Evolutionary conservation across 768 basidiomycete genomes (phyloP).

Genomic region (Termitomyces sp.): DNA sequence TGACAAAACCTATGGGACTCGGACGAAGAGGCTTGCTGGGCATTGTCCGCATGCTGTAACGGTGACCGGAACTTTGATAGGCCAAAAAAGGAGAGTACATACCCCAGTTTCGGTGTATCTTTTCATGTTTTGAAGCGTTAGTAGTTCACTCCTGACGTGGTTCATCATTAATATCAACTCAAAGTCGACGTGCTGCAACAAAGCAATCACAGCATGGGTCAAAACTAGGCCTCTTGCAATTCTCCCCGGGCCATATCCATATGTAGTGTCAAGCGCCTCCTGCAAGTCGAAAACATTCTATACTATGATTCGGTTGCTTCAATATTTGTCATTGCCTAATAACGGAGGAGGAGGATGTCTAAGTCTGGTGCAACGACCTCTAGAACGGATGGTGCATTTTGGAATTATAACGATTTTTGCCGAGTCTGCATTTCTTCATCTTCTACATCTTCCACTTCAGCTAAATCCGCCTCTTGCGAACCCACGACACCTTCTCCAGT

Average conservation of each 20-base stretch:
- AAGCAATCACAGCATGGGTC: too few species aligned
- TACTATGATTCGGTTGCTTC: neutral
- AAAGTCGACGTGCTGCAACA: too few species aligned
- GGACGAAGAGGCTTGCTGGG: too few species aligned
- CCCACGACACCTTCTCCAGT: neutral
- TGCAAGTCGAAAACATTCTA: neutral
- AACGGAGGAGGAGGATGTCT: neutral
- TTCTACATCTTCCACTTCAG: neutral
- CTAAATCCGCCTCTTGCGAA: neutral
- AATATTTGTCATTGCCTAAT: neutral
- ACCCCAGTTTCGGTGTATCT: too few species aligned
- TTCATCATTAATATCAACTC: neutral
- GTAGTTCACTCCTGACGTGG: neutral
- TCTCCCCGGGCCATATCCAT: neutral
- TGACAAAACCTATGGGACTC: too few species aligned
- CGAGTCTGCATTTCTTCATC: too few species aligned
- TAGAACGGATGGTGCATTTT: too few species aligned
- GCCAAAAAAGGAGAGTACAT: too few species aligned
- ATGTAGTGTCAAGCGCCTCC: neutral
- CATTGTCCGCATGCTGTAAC: too few species aligned
- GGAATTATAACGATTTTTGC: too few species aligned
- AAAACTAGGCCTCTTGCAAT: neutral
- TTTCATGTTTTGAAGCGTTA: neutral
- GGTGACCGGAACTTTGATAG: too few species aligned
- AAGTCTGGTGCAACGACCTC: neutral